These are phyloP conservation scores for Pestalotiopsis sp. DNA, from an alignment of 2,329 filamentous ascomycete genomes.

Conservation along the genomic window DNA sequence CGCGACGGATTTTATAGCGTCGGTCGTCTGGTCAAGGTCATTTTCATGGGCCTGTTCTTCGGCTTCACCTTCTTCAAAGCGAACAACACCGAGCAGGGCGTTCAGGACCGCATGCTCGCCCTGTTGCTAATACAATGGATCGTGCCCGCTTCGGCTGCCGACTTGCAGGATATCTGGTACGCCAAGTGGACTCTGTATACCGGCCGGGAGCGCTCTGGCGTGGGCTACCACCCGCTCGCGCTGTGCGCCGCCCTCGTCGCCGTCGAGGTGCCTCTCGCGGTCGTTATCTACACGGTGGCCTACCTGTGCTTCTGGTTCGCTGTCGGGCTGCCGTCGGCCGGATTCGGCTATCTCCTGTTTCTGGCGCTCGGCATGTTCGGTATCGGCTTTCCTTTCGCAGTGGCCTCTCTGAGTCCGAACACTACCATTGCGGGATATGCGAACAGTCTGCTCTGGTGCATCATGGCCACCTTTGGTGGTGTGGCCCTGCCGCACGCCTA, in stretches of 20 bases:
- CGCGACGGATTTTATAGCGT: not conserved
- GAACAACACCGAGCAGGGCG: not conserved
- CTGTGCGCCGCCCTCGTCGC: not conserved
- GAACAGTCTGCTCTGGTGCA: slow-evolving; percentile 26
- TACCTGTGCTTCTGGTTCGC: not conserved
- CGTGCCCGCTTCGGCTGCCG: not conserved
- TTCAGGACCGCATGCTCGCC: not conserved
- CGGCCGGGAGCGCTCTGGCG: not conserved
- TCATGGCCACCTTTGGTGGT: slow-evolving; percentile 84
- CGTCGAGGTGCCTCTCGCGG: not conserved
- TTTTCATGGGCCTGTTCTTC: not conserved
- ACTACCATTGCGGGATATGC: not conserved
- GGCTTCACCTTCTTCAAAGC: not conserved
- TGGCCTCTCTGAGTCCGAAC: not conserved
- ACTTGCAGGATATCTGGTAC: not conserved
- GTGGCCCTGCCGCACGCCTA: slow-evolving; percentile 78
- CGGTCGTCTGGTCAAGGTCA: not conserved
- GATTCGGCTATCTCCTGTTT: not conserved
- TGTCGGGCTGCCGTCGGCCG: not conserved
- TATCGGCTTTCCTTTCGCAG: not conserved
- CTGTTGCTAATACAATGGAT: not conserved
- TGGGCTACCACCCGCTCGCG: not conserved
- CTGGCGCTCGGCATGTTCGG: not conserved
- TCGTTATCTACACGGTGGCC: not conserved
- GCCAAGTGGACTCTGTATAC: not conserved